These are phyloP conservation scores for Claviceps sp. DNA, from an alignment of 2,329 filamentous ascomycete genomes.

Conservation along the genomic window DNA sequence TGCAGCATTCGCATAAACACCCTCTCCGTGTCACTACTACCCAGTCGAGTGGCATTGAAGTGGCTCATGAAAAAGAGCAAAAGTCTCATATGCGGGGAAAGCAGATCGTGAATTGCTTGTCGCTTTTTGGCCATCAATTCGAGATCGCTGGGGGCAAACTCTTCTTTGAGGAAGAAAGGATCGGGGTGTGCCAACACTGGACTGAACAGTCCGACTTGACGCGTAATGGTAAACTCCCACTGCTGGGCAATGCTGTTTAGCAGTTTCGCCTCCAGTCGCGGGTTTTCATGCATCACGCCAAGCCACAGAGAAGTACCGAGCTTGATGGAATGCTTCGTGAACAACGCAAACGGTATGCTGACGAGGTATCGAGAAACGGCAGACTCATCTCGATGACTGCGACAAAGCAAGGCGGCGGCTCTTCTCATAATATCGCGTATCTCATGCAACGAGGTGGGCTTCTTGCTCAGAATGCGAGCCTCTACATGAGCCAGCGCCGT, in stretches of 20 bases:
- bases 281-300: slow-evolving; percentile 92
- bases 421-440: slow-evolving; percentile 70
- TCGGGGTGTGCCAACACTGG: slow-evolving; percentile 59
- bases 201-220: slow-evolving; percentile 70
- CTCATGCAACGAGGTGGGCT: slow-evolving; percentile 57
- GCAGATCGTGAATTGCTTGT: slow-evolving; percentile 65
- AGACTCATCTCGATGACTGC: slow-evolving; percentile 59
- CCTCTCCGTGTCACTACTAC: slow-evolving; percentile 67
- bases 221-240: slow-evolving; percentile 76
- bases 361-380: slow-evolving; percentile 79
- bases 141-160: slow-evolving; percentile 85
- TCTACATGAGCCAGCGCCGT: slow-evolving; percentile 63
- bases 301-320: slow-evolving; percentile 93
- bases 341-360: slow-evolving; percentile 80
- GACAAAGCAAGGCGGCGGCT: slow-evolving; percentile 76
- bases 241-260: slow-evolving; percentile 77
- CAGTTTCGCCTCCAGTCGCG: slow-evolving; percentile 72
- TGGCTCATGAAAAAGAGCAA: slow-evolving; percentile 87
- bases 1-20: slow-evolving; percentile 73
- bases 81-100: slow-evolving; percentile 75
- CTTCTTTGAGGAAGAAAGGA: slow-evolving; percentile 81
- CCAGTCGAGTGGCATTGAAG: slow-evolving; percentile 83
- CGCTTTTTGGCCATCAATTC: slow-evolving; percentile 60
- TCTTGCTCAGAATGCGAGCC: slow-evolving; percentile 53
- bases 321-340: slow-evolving; percentile 91